Evolutionary conservation across 2,329 filamentous ascomycete genomes (phyloP), one percentile per base, ranked within the genome.

Genomic region (Penicillium brevicompactum): DNA sequence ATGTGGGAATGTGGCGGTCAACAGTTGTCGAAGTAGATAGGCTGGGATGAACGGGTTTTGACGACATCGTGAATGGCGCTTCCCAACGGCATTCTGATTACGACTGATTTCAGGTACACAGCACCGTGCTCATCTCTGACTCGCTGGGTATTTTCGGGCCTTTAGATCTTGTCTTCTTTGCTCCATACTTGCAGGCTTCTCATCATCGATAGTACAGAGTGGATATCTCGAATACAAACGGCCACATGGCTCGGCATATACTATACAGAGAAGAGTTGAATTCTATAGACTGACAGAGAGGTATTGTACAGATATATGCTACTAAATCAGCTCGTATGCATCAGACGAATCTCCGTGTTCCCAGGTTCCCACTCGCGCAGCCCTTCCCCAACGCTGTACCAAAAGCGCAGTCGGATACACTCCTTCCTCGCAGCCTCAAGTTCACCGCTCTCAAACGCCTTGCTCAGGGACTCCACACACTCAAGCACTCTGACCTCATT

Each of bases 301-400:
- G 14, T 37, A 34, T 27, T 8, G 13, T 37, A 37, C 34, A 37
- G 13, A 37, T 10, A 41, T 11, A 13, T 10, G 11, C 21, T 5
- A 40, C 22, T 22, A 56, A 56, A 60, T 77, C 70, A 86, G n/a
- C 47, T 57, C 22, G 51, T 50, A 76, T 86, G 84, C 58, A 81
- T 73, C 63, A 86, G 63, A 44, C 82, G 75, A 54, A 85, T 80
- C 60, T 81, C 69, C 32, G 66, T 71, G 77, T 85, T 88, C 5
- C 91, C 92, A 66, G 81, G 85, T 80, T 96, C 91, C 92, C 93
- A 97, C 59, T 87, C 84, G 70, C 88, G 80, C 67, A 97, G 78
- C 45, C 87, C 89, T 73, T 95, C 89, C 59, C 86, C 83, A 58
- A 97, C 87, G 74, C 92, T 96, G 53, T 89, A 83, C 93, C 93